Percentiles rank a stretch among this genome's conserved stretches.
Conservation (phyloP, 805 yeast species). For the Zygotorulaspora chibaensis region DNA sequence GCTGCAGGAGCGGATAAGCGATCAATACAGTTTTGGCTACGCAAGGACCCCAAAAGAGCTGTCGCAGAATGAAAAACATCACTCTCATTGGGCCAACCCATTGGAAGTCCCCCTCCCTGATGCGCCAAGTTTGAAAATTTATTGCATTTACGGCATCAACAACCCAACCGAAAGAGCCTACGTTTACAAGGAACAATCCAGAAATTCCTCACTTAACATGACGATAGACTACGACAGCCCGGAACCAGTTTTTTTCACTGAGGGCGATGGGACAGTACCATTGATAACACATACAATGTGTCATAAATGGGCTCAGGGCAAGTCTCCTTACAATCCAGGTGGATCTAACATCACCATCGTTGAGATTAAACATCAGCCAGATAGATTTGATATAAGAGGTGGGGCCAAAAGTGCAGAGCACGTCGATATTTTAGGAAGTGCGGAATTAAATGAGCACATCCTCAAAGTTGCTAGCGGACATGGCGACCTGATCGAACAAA, state of each 20-base stretch:
- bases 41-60: conserved; percentile 61
- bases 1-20: conserved; percentile 60
- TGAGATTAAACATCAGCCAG: conserved; percentile 92
- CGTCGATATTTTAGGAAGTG: conserved; percentile 91
- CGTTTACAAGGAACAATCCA: conserved; percentile 67
- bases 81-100: conserved; percentile 89
- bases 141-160: conserved; percentile 93
- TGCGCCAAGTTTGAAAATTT: conserved; percentile 89
- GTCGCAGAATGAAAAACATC: conserved; percentile 59
- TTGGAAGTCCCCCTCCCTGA: conserved; percentile 85
- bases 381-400: conserved; percentile 88
- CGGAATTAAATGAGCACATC: conserved; percentile 83
- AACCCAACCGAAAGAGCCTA: conserved; percentile 95
- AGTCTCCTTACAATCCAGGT: conserved; percentile 75
- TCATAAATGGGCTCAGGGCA: conserved; percentile 76
- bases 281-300: conserved; percentile 83
- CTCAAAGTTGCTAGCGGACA: conserved; percentile 77
- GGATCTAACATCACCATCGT: conserved; percentile 68
- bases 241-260: conserved; percentile 71
- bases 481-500: conserved; percentile 62
- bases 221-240: conserved; percentile 63
- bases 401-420: conserved; percentile 98
- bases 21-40: conserved; percentile 75
- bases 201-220: conserved; percentile 52
- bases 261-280: conserved; percentile 96